Percentiles rank a stretch among this genome's conserved stretches.
Conservation (phyloP, 2,329 filamentous ascomycete genomes). For the Aspergillus sp. region DNA sequence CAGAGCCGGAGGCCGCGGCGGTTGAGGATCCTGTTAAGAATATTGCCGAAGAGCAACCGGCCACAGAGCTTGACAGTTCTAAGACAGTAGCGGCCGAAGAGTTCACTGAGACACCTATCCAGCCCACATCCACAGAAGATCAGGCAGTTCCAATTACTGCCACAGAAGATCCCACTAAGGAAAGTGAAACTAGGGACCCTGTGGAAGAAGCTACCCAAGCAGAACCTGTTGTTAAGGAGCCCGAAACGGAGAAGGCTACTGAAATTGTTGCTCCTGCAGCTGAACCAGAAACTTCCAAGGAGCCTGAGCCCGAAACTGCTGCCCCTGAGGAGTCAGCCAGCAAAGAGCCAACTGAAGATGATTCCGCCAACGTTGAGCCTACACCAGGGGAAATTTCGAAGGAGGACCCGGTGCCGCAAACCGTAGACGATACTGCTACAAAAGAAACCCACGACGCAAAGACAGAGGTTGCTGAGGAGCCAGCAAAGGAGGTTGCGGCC, state of each 20-base stretch:
- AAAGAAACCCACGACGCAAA: background rate
- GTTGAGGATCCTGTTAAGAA: constrained; percentile 4
- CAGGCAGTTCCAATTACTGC: constrained; percentile 1
- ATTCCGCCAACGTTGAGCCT: background rate
- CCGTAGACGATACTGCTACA: background rate
- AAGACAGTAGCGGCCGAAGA: constrained; percentile 9
- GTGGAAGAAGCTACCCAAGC: background rate
- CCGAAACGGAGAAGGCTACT: constrained; percentile 3
- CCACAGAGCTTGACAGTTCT: constrained; percentile 11
- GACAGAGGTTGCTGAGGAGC: background rate
- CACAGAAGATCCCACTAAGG: constrained; percentile 4
- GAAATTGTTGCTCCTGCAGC: background rate
- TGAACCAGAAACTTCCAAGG: background rate
- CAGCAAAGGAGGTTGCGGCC: background rate
- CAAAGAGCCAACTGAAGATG: constrained; percentile 10
- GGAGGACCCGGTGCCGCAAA: background rate
- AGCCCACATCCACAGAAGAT: background rate
- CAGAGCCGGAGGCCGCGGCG: background rate
- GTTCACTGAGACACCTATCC: constrained; percentile 7
- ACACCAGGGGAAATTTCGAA: constrained; percentile 7
- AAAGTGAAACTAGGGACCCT: background rate
- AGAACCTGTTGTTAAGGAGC: constrained; percentile 4
- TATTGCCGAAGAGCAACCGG: constrained; percentile 5
- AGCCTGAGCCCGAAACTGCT: constrained; percentile 5
- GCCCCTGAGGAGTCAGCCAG: background rate